Conservation (phyloP, 2,329 filamentous ascomycete species). For the Alternaria infectoria region DNA sequence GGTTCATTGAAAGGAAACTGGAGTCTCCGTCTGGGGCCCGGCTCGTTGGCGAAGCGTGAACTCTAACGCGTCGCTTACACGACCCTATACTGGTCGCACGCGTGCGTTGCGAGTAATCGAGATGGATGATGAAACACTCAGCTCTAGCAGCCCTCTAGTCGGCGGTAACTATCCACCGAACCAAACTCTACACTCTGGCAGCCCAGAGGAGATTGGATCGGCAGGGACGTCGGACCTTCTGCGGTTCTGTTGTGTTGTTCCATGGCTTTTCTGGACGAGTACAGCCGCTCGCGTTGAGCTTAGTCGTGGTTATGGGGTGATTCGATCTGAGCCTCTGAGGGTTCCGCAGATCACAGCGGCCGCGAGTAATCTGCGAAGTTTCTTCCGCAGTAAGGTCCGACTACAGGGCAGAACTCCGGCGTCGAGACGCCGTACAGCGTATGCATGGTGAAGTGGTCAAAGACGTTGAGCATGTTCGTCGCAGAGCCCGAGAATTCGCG, state of each 20-base stretch:
- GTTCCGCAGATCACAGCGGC: neutral
- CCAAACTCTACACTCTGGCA: conserved; percentile 7
- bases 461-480: neutral
- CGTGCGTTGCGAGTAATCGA: neutral
- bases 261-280: conserved; percentile 8
- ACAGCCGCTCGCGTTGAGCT: conserved; percentile 4
- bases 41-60: conserved; percentile 8
- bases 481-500: neutral
- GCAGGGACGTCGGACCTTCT: conserved; percentile 14
- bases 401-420: neutral
- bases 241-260: conserved; percentile 1
- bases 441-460: neutral
- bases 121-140: conserved; percentile 10
- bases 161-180: conserved; percentile 14
- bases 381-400: neutral
- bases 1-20: conserved; percentile 6
- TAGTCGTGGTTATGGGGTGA: neutral
- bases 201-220: conserved; percentile 7
- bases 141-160: conserved; percentile 4
- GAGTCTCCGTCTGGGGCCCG: neutral
- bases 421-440: neutral
- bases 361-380: neutral
- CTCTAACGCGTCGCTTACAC: conserved; percentile 7
- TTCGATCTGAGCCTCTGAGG: neutral
- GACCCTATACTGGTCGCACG: neutral